phyloP scores from a whole-genome alignment of 305 asterid genomes.

The Fraxinus latifolia region DNA sequence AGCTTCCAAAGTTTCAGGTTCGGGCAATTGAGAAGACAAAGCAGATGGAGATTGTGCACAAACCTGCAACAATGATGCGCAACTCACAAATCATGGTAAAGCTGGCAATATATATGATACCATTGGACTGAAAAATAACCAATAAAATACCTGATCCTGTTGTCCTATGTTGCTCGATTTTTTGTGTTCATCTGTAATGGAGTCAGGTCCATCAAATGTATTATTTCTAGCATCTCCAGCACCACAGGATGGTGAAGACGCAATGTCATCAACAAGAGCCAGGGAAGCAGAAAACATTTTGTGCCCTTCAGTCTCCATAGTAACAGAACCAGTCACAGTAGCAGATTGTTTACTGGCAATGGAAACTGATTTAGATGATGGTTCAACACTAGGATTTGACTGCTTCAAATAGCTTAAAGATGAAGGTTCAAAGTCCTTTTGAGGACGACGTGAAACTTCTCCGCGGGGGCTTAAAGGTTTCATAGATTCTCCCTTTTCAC shows the following conservation, averaged over 20 bases:
- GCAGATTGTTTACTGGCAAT: conserved; percentile 24
- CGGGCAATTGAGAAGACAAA: conserved; percentile 30
- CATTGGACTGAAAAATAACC: conserved; percentile 10
- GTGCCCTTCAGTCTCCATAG: conserved; percentile 28
- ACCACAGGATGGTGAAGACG: conserved; percentile 22
- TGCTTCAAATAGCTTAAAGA: conserved; percentile 34
- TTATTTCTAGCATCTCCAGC: conserved; percentile 29
- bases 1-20: conserved; percentile 31
- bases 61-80: conserved; percentile 32
- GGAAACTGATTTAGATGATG: conserved; percentile 33
- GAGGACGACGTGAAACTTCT: conserved; percentile 33
- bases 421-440: conserved; percentile 39
- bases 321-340: conserved; percentile 27
- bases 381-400: conserved; percentile 44
- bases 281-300: conserved; percentile 21
- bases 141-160: conserved; percentile 42
- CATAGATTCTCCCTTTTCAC: conserved; percentile 38
- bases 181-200: conserved; percentile 25
- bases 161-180: conserved; percentile 31
- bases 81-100: conserved; percentile 19
- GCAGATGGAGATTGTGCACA: conserved; percentile 22
- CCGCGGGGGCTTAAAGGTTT: conserved; percentile 21
- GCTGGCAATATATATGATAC: not conserved
- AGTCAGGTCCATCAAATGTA: conserved; percentile 25
- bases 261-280: conserved; percentile 27